A percentile compares a stretch with the other conserved stretches of the same genome.
phyloP scores from a whole-genome alignment of 1,284 basidiomycete species.

The Rhodotorula sp. region DNA sequence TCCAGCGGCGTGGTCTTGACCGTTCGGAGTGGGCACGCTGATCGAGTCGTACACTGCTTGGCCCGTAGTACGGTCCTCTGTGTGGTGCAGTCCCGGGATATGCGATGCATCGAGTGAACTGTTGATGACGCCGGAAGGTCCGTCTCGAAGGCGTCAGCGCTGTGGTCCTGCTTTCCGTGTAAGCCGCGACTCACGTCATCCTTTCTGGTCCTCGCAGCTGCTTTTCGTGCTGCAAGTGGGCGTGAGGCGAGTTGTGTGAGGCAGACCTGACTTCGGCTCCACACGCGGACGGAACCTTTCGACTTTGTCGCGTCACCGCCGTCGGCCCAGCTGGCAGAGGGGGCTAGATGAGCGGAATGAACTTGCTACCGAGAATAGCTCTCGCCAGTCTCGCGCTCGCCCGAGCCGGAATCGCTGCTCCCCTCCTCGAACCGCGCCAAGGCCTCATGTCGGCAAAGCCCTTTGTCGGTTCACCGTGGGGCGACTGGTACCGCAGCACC shows the following conservation, averaged over 20 bases:
- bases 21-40: not conserved
- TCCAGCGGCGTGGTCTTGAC: not conserved
- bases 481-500: conserved; percentile 14
- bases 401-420: not conserved
- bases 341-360: not conserved
- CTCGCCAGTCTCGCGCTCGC: not conserved
- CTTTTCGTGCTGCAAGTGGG: too few species aligned
- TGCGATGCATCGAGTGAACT: conserved; percentile 18
- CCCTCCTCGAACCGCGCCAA: conserved; percentile 1
- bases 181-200: not conserved
- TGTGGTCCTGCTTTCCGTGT: too few species aligned
- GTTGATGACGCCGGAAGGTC: not conserved
- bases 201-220: not conserved
- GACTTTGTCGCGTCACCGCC: not conserved
- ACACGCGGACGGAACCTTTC: too few species aligned
- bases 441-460: not conserved
- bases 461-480: conserved; percentile 16
- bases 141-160: not conserved
- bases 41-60: conserved; percentile 19
- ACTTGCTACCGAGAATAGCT: not conserved
- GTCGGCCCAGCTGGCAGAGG: not conserved
- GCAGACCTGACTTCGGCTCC: too few species aligned
- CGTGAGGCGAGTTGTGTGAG: too few species aligned
- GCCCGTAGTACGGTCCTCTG: conserved; percentile 1
- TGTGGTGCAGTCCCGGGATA: conserved; percentile 15